Base-by-base conservation (phyloP, 148 eudicot genomes). In the Persicaria tinctoria region DNA sequence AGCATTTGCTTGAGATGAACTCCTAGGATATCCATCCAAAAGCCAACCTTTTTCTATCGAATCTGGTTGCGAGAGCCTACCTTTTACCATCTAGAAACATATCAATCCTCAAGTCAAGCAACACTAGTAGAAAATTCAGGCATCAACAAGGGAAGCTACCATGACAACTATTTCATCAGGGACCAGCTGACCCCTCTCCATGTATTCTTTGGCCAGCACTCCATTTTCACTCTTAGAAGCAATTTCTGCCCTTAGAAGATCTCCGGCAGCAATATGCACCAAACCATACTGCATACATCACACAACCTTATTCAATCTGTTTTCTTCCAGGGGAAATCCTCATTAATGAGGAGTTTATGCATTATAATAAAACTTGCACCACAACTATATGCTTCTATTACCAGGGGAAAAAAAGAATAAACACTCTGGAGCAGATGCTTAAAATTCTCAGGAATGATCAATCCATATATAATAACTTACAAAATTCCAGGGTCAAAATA, bases 181-280 rank as follows among this genome's bases (percentile, higher is more conserved):
- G 78, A 96, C 99, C 76, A 96, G 78, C 80, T 92, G 88, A 46
- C 99, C 97, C 81, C 82, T 96, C 84, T 96, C 93, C 99, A 96
- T 96, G 83, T 79, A 92, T 76, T 90, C 91, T 82, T 92, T 90
- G 46, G 99, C 97, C 41, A 54, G 83, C 82, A 77, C 85, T 75
- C 97, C 99, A 57, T 90, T 92, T 82, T 89, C 97, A 80, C 93
- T 92, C 74, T 93, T 93, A 69, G 89, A 83, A 69, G 97, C 83
- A 79, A 92, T 86, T 82, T 92, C 97, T 44, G 88, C 93, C 83
- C 97, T 85, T 66, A 92, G 82, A 63, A 96, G 86, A 86, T 92
- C 99, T 48, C 99, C 99, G 80, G 97, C 97, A 59, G 97, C 91
- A 83, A 96, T 85, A 84, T 96, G 99, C 80, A 96, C 99, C 84